Evolutionary conservation across 345 rosid genomes (phyloP).

Genomic region (Psidium guajava): DNA sequence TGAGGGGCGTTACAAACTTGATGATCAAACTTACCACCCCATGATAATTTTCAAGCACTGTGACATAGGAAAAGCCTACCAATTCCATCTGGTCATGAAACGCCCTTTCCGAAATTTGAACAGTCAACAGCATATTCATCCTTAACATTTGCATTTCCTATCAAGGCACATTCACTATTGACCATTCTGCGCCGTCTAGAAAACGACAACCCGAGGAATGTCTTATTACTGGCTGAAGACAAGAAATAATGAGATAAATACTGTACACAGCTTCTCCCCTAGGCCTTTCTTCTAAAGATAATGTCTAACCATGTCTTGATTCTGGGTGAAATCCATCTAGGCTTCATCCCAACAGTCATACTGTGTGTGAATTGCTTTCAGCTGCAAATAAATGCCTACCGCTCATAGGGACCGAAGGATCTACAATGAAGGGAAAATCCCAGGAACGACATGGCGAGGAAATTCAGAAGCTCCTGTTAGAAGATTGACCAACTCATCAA

Average conservation of each 20-base stretch:
- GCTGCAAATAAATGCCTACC: not conserved
- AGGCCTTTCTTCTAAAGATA: not conserved
- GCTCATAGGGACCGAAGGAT: not conserved
- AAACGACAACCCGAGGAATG: not conserved
- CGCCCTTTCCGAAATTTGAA: not conserved
- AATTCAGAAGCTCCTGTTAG: not conserved
- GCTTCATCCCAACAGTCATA: not conserved
- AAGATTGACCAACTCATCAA: not conserved
- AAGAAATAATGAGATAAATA: not conserved
- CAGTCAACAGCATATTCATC: not conserved
- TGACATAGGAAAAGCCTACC: not conserved
- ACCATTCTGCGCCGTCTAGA: not conserved
- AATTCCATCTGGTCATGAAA: not conserved
- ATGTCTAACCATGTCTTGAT: not conserved
- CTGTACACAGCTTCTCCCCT: not conserved
- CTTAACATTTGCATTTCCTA: not conserved
- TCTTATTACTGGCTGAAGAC: not conserved
- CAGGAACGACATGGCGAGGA: not conserved
- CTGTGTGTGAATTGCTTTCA: not conserved
- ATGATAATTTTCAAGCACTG: not conserved
- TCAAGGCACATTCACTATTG: not conserved
- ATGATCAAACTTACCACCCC: not conserved
- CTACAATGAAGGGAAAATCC: not conserved
- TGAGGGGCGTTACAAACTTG: not conserved
- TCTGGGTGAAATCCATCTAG: not conserved